Evolutionary conservation across 2,329 filamentous ascomycete genomes (phyloP), one percentile per base, ranked within the genome.

Genomic region (Dothistroma septosporum): DNA sequence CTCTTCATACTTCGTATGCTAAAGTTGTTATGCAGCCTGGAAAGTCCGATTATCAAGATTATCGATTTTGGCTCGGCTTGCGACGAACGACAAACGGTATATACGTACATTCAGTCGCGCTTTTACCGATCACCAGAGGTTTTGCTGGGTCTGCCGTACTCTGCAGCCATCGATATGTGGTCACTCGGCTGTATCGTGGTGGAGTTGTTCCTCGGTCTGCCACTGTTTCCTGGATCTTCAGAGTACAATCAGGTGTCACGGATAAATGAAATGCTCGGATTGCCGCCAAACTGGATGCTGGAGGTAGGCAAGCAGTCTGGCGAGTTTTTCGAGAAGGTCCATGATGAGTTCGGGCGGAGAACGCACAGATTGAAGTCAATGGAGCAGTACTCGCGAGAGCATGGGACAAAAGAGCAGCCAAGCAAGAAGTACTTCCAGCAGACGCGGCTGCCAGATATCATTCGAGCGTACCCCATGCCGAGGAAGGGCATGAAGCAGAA

Each of bases 361-460:
- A 92, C 88, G 7, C 97, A 96, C 74, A 86, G 93, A 57, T 80
- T 99, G 44, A 99, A 99, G 80, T 91, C 89, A 67, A 95, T 99
- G 90, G 94, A 99, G 73, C 92, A 97, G 75, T 99, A 97, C 75
- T 93, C 94, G 16, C 83, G 93, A 59, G 94, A 99, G 74, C 94
- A 96, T 74, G 90, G 90, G 61, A 94, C 92, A 37, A 99, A 99
- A 75, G 94, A 99, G 76, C 94, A 97, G 75, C 94, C 94, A 22
- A 99, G 94, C 85, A 99, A 99, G 82, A 97, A 97, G 78, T 99
- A 99, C 76, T 99, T 99, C 79, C 90, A 93, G 70, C 92, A 92
- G 37, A 97, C 87, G 46, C 96, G 92, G 1, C 79, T 99, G 57
- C 93, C 93, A 4, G 94, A 99, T 67, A 99, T 99, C 66, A 97